Conservation (phyloP, 2,329 filamentous ascomycete genomes). For the Xylariaceae sp. region DNA sequence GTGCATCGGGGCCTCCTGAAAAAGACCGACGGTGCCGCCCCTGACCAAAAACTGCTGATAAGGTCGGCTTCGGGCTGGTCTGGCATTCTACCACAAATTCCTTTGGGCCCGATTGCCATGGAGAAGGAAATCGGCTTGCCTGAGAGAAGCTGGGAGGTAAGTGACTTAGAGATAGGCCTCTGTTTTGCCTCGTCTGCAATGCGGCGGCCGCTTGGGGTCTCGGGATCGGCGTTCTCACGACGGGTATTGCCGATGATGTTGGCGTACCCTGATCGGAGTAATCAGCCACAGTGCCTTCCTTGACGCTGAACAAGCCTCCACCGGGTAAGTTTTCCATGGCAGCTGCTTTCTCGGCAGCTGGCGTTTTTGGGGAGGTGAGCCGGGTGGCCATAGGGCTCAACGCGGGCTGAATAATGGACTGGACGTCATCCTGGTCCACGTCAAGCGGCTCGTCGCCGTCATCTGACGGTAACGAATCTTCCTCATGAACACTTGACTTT, state of each 20-base stretch:
- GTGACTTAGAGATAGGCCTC: constrained; percentile 25
- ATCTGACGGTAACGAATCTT: constrained; percentile 19
- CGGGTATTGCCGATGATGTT: constrained; percentile 4
- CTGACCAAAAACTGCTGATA: constrained; percentile 44
- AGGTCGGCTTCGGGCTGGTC: constrained; percentile 29
- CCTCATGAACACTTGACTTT: constrained; percentile 14
- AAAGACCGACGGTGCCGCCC: constrained; percentile 45
- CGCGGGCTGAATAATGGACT: constrained; percentile 55
- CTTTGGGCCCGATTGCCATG: constrained; percentile 40
- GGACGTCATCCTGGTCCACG: constrained; percentile 51
- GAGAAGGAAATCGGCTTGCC: constrained; percentile 23
- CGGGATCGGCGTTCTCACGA: constrained; percentile 1
- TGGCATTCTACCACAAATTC: constrained; percentile 30
- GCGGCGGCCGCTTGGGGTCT: constrained; percentile 6
- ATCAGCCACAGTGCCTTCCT: constrained; percentile 26
- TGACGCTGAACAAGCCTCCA: constrained; percentile 33
- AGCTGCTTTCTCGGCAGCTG: constrained; percentile 54
- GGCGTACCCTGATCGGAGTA: constrained; percentile 7
- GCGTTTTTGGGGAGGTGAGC: constrained; percentile 49
- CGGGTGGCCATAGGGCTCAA: constrained; percentile 54
- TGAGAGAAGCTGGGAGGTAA: constrained; percentile 17
- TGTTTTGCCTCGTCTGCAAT: constrained; percentile 15
- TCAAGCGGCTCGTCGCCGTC: constrained; percentile 34
- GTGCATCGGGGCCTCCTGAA: constrained; percentile 52
- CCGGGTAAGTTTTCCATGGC: constrained; percentile 43